Evolutionary conservation across 768 basidiomycete genomes (phyloP).

Genomic region (Kwoniella newhampshirensis): DNA sequence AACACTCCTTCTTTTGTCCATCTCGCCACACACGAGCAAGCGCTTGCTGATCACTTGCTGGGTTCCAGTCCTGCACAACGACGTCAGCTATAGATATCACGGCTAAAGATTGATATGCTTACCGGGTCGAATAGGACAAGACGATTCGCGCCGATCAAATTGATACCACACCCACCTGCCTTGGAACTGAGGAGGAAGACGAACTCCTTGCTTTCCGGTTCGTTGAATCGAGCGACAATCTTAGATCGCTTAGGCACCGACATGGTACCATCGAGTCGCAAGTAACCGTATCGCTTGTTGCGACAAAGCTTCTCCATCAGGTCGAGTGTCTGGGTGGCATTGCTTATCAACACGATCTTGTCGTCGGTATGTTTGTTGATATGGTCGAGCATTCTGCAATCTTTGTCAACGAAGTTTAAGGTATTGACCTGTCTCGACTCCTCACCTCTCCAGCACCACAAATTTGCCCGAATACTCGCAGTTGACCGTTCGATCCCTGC

Average conservation of each 20-base stretch:
- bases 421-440: no score
- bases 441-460: constrained; percentile 81
- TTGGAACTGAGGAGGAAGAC: constrained; percentile 54
- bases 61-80: constrained; percentile 77
- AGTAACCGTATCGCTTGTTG: constrained; percentile 82
- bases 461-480: constrained; percentile 91
- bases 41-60: constrained; percentile 96
- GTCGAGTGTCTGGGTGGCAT: constrained; percentile 93
- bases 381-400: constrained; percentile 73
- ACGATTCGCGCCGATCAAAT: constrained; percentile 54
- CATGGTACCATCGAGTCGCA: constrained; percentile 95
- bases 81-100: constrained; percentile 23
- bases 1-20: constrained; percentile 99
- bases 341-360: constrained; percentile 95
- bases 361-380: constrained; percentile 78
- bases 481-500: constrained; percentile 59
- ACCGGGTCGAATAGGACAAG: constrained; percentile 61
- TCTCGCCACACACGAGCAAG: constrained; percentile 99
- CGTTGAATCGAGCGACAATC: constrained; percentile 58
- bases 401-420: no score
- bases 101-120: constrained; percentile 10
- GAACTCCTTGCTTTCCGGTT: constrained; percentile 54
- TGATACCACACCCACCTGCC: constrained; percentile 55
- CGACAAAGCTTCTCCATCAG: constrained; percentile 86
- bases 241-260: constrained; percentile 87